phyloP scores from a whole-genome alignment of 2,329 filamentous ascomycete species.

The Cladosporium phlei region DNA sequence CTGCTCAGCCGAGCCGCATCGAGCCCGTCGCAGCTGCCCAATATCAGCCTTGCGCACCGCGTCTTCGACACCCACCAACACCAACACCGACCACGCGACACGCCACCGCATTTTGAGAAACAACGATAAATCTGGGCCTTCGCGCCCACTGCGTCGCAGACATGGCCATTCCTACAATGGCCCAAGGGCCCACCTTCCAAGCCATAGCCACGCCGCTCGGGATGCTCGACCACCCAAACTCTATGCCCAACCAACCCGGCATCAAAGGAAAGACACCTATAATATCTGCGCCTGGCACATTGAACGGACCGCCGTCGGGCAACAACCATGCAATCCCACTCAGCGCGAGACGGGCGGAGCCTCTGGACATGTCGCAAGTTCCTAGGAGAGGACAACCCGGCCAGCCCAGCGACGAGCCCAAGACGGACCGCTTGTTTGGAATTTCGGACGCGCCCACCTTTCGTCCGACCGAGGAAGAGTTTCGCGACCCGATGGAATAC shows the following conservation, averaged over 20 bases:
- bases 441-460: conserved; percentile 88
- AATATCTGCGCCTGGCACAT: conserved; percentile 25
- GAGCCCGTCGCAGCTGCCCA: conserved; percentile 8
- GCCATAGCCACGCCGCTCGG: conserved; percentile 7
- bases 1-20: conserved; percentile 10
- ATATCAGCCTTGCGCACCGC: conserved; percentile 11
- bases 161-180: conserved; percentile 11
- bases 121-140: conserved; percentile 5
- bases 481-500: conserved; percentile 88
- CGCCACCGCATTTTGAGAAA: conserved; percentile 5
- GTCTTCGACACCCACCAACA: not conserved
- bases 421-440: conserved; percentile 74
- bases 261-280: conserved; percentile 19
- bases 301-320: conserved; percentile 36
- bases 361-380: conserved; percentile 81
- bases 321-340: conserved; percentile 49
- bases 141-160: conserved; percentile 10
- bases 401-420: conserved; percentile 68
- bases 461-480: conserved; percentile 85
- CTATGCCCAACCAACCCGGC: not conserved
- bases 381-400: conserved; percentile 83
- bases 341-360: conserved; percentile 59
- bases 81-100: not conserved
- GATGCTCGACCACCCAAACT: conserved; percentile 1
- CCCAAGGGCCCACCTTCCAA: conserved; percentile 8